These are phyloP conservation scores for Kodamaea nitidulidarum DNA, from an alignment of 805 yeast genomes.

Conservation along the genomic window DNA sequence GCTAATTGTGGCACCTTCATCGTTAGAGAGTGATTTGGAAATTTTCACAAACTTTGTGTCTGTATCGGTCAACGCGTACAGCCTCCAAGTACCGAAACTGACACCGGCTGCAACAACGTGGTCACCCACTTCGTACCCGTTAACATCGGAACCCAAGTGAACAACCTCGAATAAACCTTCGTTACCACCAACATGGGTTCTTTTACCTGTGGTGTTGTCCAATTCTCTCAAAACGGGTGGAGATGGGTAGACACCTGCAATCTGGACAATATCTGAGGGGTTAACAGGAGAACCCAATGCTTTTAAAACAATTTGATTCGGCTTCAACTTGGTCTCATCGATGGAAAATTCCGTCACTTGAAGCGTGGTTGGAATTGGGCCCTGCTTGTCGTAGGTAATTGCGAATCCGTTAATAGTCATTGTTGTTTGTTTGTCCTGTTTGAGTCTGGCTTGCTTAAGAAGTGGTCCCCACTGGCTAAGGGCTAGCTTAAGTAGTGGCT, in stretches of 20 bases:
- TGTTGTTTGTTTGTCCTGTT: not conserved
- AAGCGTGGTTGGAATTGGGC: no score
- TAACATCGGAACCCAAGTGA: constrained; percentile 15
- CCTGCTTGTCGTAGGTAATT: no score
- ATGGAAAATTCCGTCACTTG: no score
- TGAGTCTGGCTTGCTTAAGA: no score
- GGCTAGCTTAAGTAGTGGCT: no score
- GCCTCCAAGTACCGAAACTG: constrained; percentile 23
- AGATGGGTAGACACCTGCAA: constrained; percentile 77
- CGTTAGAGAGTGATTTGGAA: constrained; percentile 6
- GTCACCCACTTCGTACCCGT: constrained; percentile 15
- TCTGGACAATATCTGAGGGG: constrained; percentile 85
- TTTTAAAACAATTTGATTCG: not conserved
- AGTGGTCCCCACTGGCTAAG: not conserved
- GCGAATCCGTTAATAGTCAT: constrained; percentile 1
- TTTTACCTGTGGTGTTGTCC: not conserved
- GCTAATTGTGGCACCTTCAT: constrained; percentile 20
- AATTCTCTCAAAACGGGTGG: not conserved
- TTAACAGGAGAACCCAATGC: constrained; percentile 40
- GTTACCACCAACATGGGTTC: constrained; percentile 7
- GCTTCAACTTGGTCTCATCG: no score
- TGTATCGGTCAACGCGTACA: constrained; percentile 15
- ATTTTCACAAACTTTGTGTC: no score
- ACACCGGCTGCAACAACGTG: constrained; percentile 17
- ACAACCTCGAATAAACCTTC: no score